Evolutionary conservation across 106 monocot genomes (phyloP), one percentile per base, ranked within the genome.

Genomic region (Narthecium ossifragum): DNA sequence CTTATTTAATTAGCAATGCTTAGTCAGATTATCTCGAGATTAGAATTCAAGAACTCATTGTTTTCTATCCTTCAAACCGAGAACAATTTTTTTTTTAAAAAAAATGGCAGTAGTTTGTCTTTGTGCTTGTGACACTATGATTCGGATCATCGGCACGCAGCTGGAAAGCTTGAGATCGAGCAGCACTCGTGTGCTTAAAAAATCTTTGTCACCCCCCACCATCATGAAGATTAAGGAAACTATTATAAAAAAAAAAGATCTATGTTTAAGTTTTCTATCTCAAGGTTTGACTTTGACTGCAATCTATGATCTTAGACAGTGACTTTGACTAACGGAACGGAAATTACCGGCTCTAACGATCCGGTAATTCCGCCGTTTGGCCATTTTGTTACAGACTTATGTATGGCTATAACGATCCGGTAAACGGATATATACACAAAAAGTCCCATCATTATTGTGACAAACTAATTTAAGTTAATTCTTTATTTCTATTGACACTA

Each of bases 201-300:
- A 66, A 70, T 75, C 67, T 63, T 71, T 80, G 67, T 75, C 75
- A 80, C 57, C 43, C 59, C 56, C 30, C 67, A n/a, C 21, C 59
- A 70, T 74, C 64, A 73, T 69, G 38, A 57, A 47, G 45, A 68
- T 64, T 59, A 52, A 22, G 55, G 50, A 49, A 26, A 43, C n/a
- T n/a, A n/a, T n/a, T n/a, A n/a, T n/a, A n/a, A n/a, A n/a, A n/a
- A n/a, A n/a, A n/a, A n/a, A n/a, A n/a, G n/a, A n/a, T n/a, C n/a
- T n/a, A n/a, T n/a, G n/a, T n/a, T n/a, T n/a, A n/a, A 48, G 39
- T 37, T 14, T 52, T 64, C 30, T 52, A 26, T 57, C 56, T 38
- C 60, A 21, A 51, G 28, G 26, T 46, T 64, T 69, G 70, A 74
- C 79, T 66, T 79, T 79, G 79, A 79, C 79, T 25, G 50, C 46